Percentiles rank a stretch among this genome's conserved stretches.
Conservation (phyloP, 805 yeast genomes). For the Zygoascus biomembranicola region DNA sequence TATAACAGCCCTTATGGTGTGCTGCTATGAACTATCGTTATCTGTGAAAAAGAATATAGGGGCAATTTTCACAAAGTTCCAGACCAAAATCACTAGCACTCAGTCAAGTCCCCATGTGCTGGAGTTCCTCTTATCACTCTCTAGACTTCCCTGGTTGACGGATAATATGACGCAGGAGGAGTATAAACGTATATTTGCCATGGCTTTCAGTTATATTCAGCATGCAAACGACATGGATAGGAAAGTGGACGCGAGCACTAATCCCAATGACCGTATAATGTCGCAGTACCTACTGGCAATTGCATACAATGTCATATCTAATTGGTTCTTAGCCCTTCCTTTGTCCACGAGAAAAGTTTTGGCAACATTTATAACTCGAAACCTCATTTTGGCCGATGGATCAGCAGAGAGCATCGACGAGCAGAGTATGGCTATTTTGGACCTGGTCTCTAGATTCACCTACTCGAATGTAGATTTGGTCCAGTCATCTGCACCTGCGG, state of each 20-base stretch:
- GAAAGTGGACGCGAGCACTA: constrained; percentile 38
- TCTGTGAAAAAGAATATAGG: constrained; percentile 61
- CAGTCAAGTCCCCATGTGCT: constrained; percentile 65
- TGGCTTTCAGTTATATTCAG: constrained; percentile 72
- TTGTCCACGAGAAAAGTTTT: constrained; percentile 49
- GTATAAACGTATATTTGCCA: constrained; percentile 70
- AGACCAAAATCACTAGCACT: constrained; percentile 62
- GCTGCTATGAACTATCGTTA: constrained; percentile 73
- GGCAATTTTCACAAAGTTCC: constrained; percentile 64
- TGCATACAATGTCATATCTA: constrained; percentile 59
- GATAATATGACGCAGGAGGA: constrained; percentile 71
- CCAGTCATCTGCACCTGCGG: constrained; percentile 25
- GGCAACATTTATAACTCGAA: constrained; percentile 55
- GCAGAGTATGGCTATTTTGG: constrained; percentile 55
- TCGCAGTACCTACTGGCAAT: constrained; percentile 53
- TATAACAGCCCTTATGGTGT: constrained; percentile 63
- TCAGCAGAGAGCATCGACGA: constrained; percentile 32
- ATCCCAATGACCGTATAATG: constrained; percentile 32
- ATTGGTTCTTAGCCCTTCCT: constrained; percentile 63
- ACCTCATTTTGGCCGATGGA: constrained; percentile 39
- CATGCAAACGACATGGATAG: constrained; percentile 44
- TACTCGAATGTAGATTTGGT: constrained; percentile 53
- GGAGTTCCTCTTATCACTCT: constrained; percentile 62
- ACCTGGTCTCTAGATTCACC: constrained; percentile 59
- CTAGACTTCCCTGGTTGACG: constrained; percentile 57